A percentile compares a stretch with the other conserved stretches of the same genome.
phyloP scores from a whole-genome alignment of 345 rosid species.

The Reutealis trisperma region DNA sequence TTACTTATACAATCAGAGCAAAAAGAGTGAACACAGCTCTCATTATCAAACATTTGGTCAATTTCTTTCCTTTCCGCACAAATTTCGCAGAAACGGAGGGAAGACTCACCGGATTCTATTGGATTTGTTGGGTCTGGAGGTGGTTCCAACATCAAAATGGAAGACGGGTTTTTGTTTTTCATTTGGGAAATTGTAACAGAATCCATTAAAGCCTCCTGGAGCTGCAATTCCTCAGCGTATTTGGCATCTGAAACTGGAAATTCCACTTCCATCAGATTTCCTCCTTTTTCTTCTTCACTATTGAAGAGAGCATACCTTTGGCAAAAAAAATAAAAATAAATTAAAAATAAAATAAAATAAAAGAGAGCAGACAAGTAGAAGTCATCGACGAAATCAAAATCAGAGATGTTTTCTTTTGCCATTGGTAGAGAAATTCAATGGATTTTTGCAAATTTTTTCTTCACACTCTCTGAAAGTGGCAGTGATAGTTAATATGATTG shows the following conservation, averaged over 20 bases:
- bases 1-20: constrained; percentile 57
- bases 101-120: constrained; percentile 28
- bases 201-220: constrained; percentile 52
- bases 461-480: too few species aligned
- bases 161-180: not conserved
- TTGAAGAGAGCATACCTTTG: constrained; percentile 34
- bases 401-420: not conserved
- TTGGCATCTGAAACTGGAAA: constrained; percentile 49
- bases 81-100: constrained; percentile 48
- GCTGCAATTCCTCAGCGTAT: constrained; percentile 40
- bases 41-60: constrained; percentile 39
- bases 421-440: not conserved
- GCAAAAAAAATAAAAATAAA: too few species aligned
- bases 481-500: too few species aligned
- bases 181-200: constrained; percentile 7
- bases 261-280: not conserved
- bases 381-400: constrained; percentile 34
- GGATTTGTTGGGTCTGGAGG: not conserved
- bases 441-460: too few species aligned
- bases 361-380: constrained; percentile 43
- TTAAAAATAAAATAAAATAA: too few species aligned
- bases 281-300: constrained; percentile 17
- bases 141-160: not conserved
- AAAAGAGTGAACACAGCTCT: constrained; percentile 47
- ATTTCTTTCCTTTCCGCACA: constrained; percentile 50